These are phyloP conservation scores for Nigrograna mackinnonii DNA, from an alignment of 2,329 filamentous ascomycete species.

Conservation along the genomic window DNA sequence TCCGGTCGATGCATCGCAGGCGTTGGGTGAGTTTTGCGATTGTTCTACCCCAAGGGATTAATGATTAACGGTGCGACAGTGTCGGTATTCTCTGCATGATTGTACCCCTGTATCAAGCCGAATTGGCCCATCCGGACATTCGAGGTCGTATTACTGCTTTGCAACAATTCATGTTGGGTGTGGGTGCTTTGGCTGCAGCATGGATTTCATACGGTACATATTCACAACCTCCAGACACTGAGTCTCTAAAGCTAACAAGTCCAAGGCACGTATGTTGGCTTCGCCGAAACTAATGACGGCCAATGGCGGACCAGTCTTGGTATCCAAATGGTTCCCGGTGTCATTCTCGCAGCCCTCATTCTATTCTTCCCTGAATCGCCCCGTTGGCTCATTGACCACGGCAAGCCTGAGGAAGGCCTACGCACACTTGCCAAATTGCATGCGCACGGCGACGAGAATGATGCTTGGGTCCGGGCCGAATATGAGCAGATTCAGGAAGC, in stretches of 20 bases:
- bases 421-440: conserved; percentile 71
- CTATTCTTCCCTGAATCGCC: conserved; percentile 70
- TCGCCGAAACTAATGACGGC: conserved; percentile 49
- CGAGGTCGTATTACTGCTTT: conserved; percentile 74
- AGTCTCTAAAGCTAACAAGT: conserved; percentile 1
- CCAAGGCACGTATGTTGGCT: conserved; percentile 52
- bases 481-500: conserved; percentile 71
- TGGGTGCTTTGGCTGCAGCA: conserved; percentile 71
- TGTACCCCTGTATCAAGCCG: conserved; percentile 75
- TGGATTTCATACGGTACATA: conserved; percentile 70
- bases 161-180: conserved; percentile 82
- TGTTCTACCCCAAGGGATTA: not conserved
- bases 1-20: conserved; percentile 72
- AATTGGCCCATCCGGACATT: conserved; percentile 77
- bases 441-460: conserved; percentile 66
- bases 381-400: conserved; percentile 76
- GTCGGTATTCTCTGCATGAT: conserved; percentile 67
- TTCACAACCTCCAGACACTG: not conserved
- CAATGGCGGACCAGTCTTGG: conserved; percentile 68
- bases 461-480: conserved; percentile 73
- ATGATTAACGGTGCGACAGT: conserved; percentile 37
- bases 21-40: conserved; percentile 55
- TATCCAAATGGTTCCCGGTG: conserved; percentile 73
- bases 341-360: conserved; percentile 67
- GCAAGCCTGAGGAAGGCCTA: conserved; percentile 66